These are phyloP conservation scores for Entelexis paramagnoliae DNA, from an alignment of 1,139 yeast species.

Conservation along the genomic window DNA sequence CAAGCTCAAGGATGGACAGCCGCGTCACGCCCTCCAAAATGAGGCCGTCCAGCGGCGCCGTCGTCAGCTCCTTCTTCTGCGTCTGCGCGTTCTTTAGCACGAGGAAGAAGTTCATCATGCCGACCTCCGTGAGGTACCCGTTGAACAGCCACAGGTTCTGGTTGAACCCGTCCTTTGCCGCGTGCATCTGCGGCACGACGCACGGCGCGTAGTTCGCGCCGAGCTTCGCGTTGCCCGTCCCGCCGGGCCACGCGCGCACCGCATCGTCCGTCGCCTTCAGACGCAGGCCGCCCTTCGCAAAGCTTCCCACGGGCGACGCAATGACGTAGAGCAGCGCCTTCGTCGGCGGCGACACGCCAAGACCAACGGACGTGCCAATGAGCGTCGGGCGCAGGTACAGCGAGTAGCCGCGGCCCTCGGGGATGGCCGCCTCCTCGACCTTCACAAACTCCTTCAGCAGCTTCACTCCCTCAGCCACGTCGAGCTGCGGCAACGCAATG, in stretches of 20 bases:
- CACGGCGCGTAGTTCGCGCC: constrained; percentile 98
- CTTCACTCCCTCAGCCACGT: constrained; percentile 62
- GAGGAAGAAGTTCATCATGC: constrained; percentile 92
- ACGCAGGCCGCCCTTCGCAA: constrained; percentile 73
- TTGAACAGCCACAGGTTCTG: constrained; percentile 96
- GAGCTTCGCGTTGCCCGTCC: constrained; percentile 87
- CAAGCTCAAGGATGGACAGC: constrained; percentile 70
- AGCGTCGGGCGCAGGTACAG: constrained; percentile 87
- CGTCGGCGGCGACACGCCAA: constrained; percentile 76
- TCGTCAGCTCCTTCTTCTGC: constrained; percentile 83
- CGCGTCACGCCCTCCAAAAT: constrained; percentile 95
- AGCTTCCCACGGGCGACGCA: constrained; percentile 94
- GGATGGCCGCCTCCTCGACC: constrained; percentile 67
- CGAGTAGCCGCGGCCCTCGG: constrained; percentile 78
- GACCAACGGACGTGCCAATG: constrained; percentile 80
- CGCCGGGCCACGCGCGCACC: constrained; percentile 99
- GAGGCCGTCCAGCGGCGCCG: constrained; percentile 96
- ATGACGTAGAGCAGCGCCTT: constrained; percentile 74
- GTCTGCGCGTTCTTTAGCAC: constrained; percentile 53
- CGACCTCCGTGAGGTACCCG: constrained; percentile 86
- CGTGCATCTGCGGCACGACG: constrained; percentile 76
- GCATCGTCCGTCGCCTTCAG: constrained; percentile 92
- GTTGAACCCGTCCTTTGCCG: constrained; percentile 81
- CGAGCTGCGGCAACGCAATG: constrained; percentile 79
- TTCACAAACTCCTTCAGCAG: constrained; percentile 64